Percentiles rank a stretch among this genome's conserved stretches.
Evolutionary conservation across 2,329 filamentous ascomycete genomes (phyloP).

Genomic region (Botrytis cinerea): DNA sequence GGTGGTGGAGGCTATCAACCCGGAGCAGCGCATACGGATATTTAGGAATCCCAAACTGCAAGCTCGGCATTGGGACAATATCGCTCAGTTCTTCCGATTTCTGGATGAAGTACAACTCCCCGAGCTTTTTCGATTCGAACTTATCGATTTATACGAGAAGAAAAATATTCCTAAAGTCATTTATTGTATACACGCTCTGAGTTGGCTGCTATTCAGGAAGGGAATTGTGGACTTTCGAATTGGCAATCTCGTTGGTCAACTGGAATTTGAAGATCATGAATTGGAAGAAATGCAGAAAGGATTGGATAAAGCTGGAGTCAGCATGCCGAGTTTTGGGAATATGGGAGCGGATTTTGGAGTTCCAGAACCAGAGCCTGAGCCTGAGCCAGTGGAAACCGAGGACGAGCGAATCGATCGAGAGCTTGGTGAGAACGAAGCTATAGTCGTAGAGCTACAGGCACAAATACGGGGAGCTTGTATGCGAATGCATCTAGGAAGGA

Average conservation of each 20-base stretch:
- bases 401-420: slow-evolving; percentile 85
- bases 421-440: slow-evolving; percentile 71
- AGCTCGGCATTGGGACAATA: slow-evolving; percentile 96
- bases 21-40: slow-evolving; percentile 74
- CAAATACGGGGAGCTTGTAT: slow-evolving; percentile 81
- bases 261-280: slow-evolving; percentile 97
- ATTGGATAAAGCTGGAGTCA: slow-evolving; percentile 89
- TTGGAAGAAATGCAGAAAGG: slow-evolving; percentile 96
- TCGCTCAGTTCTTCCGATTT: slow-evolving; percentile 92
- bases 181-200: slow-evolving; percentile 95
- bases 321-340: slow-evolving; percentile 96
- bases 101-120: slow-evolving; percentile 89
- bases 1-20: slow-evolving; percentile 85
- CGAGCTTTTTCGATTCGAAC: slow-evolving; percentile 93
- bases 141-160: slow-evolving; percentile 98
- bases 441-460: slow-evolving; percentile 79
- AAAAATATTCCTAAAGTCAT: slow-evolving; percentile 99
- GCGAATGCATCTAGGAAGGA: slow-evolving; percentile 72
- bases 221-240: slow-evolving; percentile 95
- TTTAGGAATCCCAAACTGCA: slow-evolving; percentile 85
- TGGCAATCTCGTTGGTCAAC: slow-evolving; percentile 91
- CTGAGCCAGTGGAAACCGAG: slow-evolving; percentile 78
- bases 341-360: slow-evolving; percentile 96
- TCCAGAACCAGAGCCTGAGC: slow-evolving; percentile 70
- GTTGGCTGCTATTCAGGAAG: slow-evolving; percentile 94